phyloP scores from a whole-genome alignment of 225 moss, liverwort and hornwort genomes.

The Asterella californica region DNA sequence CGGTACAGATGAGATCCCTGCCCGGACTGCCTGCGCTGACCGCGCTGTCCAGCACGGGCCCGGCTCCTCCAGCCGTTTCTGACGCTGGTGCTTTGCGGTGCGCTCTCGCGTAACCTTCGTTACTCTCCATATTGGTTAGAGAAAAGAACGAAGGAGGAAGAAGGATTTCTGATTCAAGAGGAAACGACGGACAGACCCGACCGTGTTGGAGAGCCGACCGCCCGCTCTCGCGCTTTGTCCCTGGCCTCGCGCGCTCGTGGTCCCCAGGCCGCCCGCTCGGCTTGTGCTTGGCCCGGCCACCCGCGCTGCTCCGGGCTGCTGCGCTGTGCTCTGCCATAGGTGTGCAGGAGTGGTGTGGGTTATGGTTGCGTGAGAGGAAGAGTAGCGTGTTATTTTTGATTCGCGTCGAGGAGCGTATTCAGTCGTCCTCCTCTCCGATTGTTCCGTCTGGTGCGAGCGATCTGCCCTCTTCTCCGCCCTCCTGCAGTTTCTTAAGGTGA shows the following conservation, averaged over 20 bases:
- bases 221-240: not conserved
- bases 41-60: not conserved
- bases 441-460: constrained; percentile 9
- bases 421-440: not conserved
- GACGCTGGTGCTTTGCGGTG: not conserved
- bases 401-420: constrained; percentile 9
- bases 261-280: not conserved
- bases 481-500: constrained; percentile 15
- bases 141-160: not conserved
- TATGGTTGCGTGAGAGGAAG: constrained; percentile 15
- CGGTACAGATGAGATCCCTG: not conserved
- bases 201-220: not conserved
- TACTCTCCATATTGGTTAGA: not conserved
- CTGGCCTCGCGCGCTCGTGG: not conserved
- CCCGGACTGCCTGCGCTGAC: not conserved
- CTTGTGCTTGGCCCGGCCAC: constrained; percentile 1
- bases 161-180: not conserved
- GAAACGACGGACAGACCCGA: not conserved
- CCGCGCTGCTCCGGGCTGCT: constrained; percentile 3
- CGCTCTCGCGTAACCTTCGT: not conserved
- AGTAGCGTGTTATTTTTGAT: constrained; percentile 9
- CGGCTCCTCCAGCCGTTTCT: not conserved
- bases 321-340: constrained; percentile 2
- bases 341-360: not conserved
- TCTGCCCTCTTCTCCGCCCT: not conserved